These are phyloP conservation scores for Mrakia gelida DNA, from an alignment of 768 basidiomycete species.

Conservation along the genomic window DNA sequence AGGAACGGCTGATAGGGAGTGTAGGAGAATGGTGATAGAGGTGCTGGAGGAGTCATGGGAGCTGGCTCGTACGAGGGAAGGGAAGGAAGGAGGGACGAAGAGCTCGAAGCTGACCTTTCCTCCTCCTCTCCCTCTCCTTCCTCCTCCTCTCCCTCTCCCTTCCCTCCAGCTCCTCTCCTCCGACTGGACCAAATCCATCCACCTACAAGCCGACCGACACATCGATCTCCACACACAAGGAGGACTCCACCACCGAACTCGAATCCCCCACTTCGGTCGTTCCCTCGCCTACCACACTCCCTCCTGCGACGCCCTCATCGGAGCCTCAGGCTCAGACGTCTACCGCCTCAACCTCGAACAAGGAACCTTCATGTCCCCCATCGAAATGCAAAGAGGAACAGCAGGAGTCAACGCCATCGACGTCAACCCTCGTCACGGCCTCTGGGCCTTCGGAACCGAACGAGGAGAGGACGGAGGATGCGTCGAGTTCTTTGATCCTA, in stretches of 20 bases:
- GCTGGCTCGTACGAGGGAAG: neutral
- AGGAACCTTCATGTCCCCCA: constrained; percentile 81
- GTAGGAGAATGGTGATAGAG: neutral
- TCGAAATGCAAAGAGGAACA: constrained; percentile 36
- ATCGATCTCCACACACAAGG: constrained; percentile 91
- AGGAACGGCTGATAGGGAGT: neutral
- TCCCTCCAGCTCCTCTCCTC: constrained; percentile 74
- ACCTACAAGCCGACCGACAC: constrained; percentile 92
- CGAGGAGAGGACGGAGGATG: constrained; percentile 56
- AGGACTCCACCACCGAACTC: constrained; percentile 83
- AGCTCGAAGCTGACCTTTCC: constrained; percentile 3
- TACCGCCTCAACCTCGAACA: constrained; percentile 93
- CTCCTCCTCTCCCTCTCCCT: neutral
- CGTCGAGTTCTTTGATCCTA: constrained; percentile 94
- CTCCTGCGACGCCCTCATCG: constrained; percentile 82
- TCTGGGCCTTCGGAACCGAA: constrained; percentile 84
- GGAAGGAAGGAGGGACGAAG: neutral
- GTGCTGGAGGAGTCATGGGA: neutral
- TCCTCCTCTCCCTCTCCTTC: neutral
- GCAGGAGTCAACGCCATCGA: constrained; percentile 84
- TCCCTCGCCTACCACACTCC: constrained; percentile 88
- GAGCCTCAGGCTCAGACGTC: constrained; percentile 78
- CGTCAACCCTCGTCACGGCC: constrained; percentile 85
- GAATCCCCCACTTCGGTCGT: constrained; percentile 92
- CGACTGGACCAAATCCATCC: constrained; percentile 98